Evolutionary conservation across 139 green algal genomes (phyloP).

Genomic region (Ettlia oleoabundans): DNA sequence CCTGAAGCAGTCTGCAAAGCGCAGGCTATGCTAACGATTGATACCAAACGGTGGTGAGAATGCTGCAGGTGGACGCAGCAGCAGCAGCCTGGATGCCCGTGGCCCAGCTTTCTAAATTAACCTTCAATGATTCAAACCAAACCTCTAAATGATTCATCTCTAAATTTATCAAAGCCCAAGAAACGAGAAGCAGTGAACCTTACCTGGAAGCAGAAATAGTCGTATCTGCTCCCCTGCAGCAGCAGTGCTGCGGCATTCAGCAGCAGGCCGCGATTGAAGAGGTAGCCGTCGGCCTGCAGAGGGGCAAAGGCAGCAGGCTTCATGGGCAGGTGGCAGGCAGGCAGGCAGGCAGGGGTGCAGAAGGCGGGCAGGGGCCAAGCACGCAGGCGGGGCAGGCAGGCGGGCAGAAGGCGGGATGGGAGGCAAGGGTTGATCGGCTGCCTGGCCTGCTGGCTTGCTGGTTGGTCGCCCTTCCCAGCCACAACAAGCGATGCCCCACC

Average conservation of each 20-base stretch:
- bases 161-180: too few species aligned
- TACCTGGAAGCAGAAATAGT: constrained; percentile 50
- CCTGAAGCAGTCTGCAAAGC: too few species aligned
- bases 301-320: too few species aligned
- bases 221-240: constrained; percentile 36
- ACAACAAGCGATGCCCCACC: background rate
- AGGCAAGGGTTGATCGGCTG: background rate
- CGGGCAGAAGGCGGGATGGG: too few species aligned
- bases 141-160: too few species aligned
- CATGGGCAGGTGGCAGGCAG: background rate
- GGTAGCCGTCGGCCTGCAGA: constrained; percentile 14
- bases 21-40: background rate
- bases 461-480: background rate
- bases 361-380: too few species aligned
- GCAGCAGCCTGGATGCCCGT: background rate
- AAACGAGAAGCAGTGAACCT: background rate
- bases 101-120: too few species aligned
- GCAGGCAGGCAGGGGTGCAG: too few species aligned
- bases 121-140: too few species aligned
- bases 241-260: constrained; percentile 49
- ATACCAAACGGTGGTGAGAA: too few species aligned
- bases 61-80: background rate
- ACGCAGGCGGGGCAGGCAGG: too few species aligned
- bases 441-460: background rate
- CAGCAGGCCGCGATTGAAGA: constrained; percentile 52